Conservation (phyloP, 176 grass and related monocot genomes). For the Oryza punctata region DNA sequence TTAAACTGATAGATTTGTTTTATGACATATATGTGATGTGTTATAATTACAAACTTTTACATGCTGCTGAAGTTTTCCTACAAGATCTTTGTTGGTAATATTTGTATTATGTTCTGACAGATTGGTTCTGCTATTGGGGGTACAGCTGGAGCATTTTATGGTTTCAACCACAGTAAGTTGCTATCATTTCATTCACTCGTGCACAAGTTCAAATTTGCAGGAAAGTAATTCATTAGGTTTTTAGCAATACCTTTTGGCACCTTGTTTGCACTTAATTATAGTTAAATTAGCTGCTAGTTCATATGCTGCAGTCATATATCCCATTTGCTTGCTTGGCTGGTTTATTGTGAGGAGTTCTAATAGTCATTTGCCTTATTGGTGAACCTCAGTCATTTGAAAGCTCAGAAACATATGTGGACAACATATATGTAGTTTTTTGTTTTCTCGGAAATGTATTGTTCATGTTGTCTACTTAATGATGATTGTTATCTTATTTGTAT, state of each 20-base stretch:
- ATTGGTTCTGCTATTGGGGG: constrained; percentile 93
- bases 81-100: not conserved
- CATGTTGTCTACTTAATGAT: not conserved
- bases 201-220: not conserved
- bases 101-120: constrained; percentile 31
- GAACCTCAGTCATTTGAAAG: not conserved
- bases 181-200: not conserved
- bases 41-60: not conserved
- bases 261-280: not conserved
- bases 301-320: not conserved
- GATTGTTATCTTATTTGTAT: not conserved
- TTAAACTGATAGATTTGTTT: not conserved
- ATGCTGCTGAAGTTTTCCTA: not conserved
- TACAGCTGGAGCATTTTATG: constrained; percentile 85
- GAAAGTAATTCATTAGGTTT: not conserved
- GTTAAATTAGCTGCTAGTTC: not conserved
- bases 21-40: not conserved
- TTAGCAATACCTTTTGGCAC: not conserved
- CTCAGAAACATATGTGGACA: not conserved
- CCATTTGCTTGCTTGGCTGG: not conserved
- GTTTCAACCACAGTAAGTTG: constrained; percentile 82
- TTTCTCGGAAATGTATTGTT: not conserved
- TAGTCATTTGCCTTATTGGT: not conserved
- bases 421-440: not conserved
- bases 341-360: not conserved